Base-by-base conservation (phyloP, 345 rosid species). In the Camelina hispida region DNA sequence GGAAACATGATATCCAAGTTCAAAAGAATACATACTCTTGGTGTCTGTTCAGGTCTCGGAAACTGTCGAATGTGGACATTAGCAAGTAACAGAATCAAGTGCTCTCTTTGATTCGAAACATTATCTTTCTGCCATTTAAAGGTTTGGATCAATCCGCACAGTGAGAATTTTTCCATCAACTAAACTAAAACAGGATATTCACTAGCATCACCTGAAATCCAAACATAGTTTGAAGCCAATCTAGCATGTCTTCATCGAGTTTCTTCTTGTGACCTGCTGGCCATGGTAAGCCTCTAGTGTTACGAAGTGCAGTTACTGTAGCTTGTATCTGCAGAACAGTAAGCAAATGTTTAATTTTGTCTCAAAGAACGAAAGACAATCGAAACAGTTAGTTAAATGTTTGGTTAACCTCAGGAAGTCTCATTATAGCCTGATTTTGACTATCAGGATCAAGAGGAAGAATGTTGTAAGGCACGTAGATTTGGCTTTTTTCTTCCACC, bases 361-460 rank as follows among this genome's bases (percentile, higher is more conserved):
- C 38, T 34, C 65, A 32, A 13, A 14, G 6, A 38, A 75, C 7
- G 6, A 17, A 10, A 40, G 52, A 69, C 13, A 56, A 38, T 13
- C 2, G 71, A 71, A 4, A 9, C 34, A 40, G 18, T 65, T 25
- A 59, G 18, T 54, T 11, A 47, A 73, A 69, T 38, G 5, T 35
- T 51, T 25, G 40, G 64, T 34, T 37, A 46, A 82, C 93, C 87
- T 88, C 87, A 70, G 86, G 86, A 62, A 77, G 83, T 82, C 74
- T 78, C 93, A 86, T 88, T 63, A 84, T 86, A 34, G 90, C 88
- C 79, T 88, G 90, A 78, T 85, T 81, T 70, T 80, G 81, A 78
- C 91, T 84, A 62, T 88, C 93, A 73, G 88, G 87, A 72, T 88
- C 87, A 55, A 88, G 88, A n/a, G 92, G 92, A 66, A 88, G 89